Evolutionary conservation across 2,329 filamentous ascomycete species (phyloP), one percentile per base, ranked within the genome.

Genomic region (Trichoderma sp.): DNA sequence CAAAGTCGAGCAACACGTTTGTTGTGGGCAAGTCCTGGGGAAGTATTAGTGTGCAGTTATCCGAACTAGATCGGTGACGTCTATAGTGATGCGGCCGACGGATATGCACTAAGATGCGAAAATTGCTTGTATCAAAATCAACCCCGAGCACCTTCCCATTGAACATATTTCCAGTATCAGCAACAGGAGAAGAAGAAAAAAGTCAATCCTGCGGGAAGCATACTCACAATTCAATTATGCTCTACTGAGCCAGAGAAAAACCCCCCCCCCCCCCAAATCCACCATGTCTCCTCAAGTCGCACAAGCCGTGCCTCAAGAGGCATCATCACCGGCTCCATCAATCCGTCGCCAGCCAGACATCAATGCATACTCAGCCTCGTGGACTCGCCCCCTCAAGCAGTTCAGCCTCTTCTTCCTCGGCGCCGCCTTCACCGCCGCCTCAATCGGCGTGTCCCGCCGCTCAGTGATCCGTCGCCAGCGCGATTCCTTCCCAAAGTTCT

Each of bases 361-460:
- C 45, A 48, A 54, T 53, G 48, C 69, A 57, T 52, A 70, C 35
- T 64, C 63, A n/a, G 59, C 68, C 53, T 60, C 68, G 58, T 57
- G 73, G 68, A 29, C 73, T 4, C 68, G 68, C 15, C 68, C 68
- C 10, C 39, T 67, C 5, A 69, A 67, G 64, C 90, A 93, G 77
- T 79, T 92, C 15, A 84, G 88, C 27, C 79, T 97, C 68, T 90
- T 95, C 78, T 83, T 90, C 73, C 88, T 89, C 69, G 94, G 94
- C 50, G 85, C 91, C 12, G 84, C 87, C 66, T 96, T 97, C 80
- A 86, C 96, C 71, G 81, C 87, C 25, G 83, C 93, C 70, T 92
- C 93, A 1, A 82, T 91, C 2, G 76, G 90, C 65, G 82, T 97
- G 34, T 91, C 92, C 1, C 86, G 90, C 34, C 88, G 94, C 60